Evolutionary conservation across 768 basidiomycete genomes (phyloP), one percentile per base, ranked within the genome.

Genomic region (Lanmaoa pseudosensibilis): DNA sequence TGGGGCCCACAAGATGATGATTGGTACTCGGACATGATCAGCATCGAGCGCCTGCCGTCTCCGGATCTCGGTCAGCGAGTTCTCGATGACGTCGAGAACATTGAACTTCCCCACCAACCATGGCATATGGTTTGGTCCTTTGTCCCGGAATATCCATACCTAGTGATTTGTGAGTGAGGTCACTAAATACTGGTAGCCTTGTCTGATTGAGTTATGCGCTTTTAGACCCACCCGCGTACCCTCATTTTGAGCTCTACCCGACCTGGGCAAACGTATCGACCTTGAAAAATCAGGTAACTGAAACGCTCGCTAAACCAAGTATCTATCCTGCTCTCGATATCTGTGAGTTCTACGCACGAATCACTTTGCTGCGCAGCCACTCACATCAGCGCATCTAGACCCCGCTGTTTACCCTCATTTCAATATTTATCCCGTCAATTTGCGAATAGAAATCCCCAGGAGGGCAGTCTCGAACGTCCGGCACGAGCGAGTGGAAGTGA

Each of bases 11-110:
- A 73, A 11, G 82, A 83, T 61, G 76, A 78, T 41, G 59, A 59
- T 23, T 58, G 73, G 38, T 69, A 73, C 49, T 78, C 75, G 9
- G 74, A 69, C 12, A 62, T 66, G 19, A 64, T 72, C 8, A 73
- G 68, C 34, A 62, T 69, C 32, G 72, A 74, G 27, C 74, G 77
- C 39, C 64, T 82, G 19, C 80, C 79, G 13, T 80, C 85, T 16
- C 85, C 83, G 21, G 87, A 88, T 67, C 67, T 87, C 39, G 84
- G 78, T 5, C 71, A 73, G 57, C 78, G 88, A 36, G 77, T 82
- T 69, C 65, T 79, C 19, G 84, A 85, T 33, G 79, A 84, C 61
- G 69, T 65, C 12, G 85, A 85, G 71, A 74, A 8, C 79, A 77
- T 23, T 2, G 7, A 75, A 15, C 27, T 46, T 32, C 18, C 27